Evolutionary conservation across 306 rosid genomes (phyloP), one percentile per base, ranked within the genome.

Genomic region (Bauhinia variegata): DNA sequence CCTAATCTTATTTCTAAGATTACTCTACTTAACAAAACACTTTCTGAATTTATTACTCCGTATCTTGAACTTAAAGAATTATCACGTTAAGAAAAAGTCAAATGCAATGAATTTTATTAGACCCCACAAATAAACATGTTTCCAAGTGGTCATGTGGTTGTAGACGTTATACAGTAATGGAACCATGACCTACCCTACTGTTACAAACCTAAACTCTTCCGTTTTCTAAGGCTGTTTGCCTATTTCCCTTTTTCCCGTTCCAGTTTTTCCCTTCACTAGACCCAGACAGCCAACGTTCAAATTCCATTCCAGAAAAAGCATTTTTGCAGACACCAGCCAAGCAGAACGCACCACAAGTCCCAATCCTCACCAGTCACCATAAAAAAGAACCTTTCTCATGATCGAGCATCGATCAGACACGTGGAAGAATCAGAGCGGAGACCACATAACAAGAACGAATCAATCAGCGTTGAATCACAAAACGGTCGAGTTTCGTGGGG

Each of bases 401-500:
- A n/a, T n/a, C n/a, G n/a, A n/a, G n/a, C n/a, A n/a, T n/a, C n/a
- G 2, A 23, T 23, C 28, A 6, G 1, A 75, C 53, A 53, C 75
- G 65, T 61, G 70, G 65, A 30, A 32, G 4, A 4, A 11, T 5
- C 18, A 56, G 6, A 4, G 16, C 12, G 2, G 14, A 2, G 12
- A 19, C n/a, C 30, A 4, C 58, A 68, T 10, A 6, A 18, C 16
- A 17, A 15, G 8, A 4, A 0, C 66, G 28, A 32, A 11, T 28
- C 53, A 7, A 34, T 12, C 5, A 0, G 3, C 12, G 11, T 4
- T 17, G 17, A 18, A 8, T 44, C 11, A 4, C n/a, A 19, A 53
- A 81, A 74, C 80, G 86, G 80, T 82, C 86, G 76, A 74, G 32
- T 66, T 63, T 69, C 37, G 58, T 61, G 47, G 71, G 78, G 57